A percentile compares a stretch with the other conserved stretches of the same genome.
phyloP scores from a whole-genome alignment of 2,329 filamentous ascomycete genomes.

The Apiospora malaysiana region DNA sequence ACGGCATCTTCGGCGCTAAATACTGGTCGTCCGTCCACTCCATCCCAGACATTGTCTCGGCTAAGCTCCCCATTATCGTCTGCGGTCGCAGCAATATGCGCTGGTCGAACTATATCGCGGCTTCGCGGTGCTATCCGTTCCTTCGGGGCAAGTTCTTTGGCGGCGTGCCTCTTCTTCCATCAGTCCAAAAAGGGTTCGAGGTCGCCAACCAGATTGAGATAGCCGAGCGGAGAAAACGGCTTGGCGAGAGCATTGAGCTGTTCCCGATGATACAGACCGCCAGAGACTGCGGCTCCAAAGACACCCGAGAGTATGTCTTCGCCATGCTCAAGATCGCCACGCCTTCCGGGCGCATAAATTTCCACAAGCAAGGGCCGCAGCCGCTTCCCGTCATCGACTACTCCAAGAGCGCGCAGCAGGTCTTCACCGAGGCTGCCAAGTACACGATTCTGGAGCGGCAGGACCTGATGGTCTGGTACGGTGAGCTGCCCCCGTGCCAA shows the following conservation, averaged over 20 bases:
- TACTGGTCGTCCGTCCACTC: slow-evolving; percentile 30
- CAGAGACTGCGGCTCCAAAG: slow-evolving; percentile 28
- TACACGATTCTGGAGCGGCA: slow-evolving; percentile 33
- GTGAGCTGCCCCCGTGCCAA: slow-evolving; percentile 30
- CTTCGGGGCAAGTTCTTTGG: slow-evolving; percentile 30
- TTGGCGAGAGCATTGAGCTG: slow-evolving; percentile 31
- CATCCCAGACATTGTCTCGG: slow-evolving; percentile 32
- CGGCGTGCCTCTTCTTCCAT: slow-evolving; percentile 28
- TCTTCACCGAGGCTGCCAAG: slow-evolving; percentile 32
- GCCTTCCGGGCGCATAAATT: slow-evolving; percentile 27
- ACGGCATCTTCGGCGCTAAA: slow-evolving; percentile 28
- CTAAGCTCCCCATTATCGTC: slow-evolving; percentile 28
- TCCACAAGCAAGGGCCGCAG: slow-evolving; percentile 28
- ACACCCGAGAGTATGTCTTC: slow-evolving; percentile 32
- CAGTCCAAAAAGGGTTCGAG: slow-evolving; percentile 25
- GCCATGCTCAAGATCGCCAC: slow-evolving; percentile 31
- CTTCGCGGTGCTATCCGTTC: slow-evolving; percentile 29
- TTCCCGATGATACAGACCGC: slow-evolving; percentile 34
- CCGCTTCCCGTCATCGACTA: slow-evolving; percentile 32
- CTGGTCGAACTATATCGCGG: slow-evolving; percentile 30
- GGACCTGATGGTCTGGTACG: slow-evolving; percentile 31
- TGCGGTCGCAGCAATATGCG: slow-evolving; percentile 32
- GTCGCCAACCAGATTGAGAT: slow-evolving; percentile 30
- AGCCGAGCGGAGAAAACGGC: slow-evolving; percentile 27
- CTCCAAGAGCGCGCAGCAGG: slow-evolving; percentile 29